These are phyloP conservation scores for Nicotiana noctiflora DNA, from an alignment of 257 asterid genomes.

Conservation along the genomic window DNA sequence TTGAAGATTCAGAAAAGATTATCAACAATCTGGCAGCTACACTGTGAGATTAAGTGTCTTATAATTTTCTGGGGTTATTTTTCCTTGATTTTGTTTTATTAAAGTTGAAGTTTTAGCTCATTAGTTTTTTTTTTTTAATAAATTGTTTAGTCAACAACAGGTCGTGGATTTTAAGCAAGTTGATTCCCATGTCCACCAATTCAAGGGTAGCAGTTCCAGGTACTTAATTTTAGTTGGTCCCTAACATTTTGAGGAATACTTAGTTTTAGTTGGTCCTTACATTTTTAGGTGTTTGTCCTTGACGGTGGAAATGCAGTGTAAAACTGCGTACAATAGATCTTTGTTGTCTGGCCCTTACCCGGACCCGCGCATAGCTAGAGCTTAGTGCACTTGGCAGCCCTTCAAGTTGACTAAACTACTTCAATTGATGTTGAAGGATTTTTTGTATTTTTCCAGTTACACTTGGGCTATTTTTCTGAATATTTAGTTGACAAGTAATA, in stretches of 20 bases:
- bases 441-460: neutral
- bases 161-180: constrained; percentile 61
- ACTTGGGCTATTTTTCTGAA: neutral
- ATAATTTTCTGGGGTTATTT: neutral
- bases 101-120: neutral
- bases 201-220: constrained; percentile 83
- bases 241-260: neutral
- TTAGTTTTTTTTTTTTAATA: neutral
- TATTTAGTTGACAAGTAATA: neutral
- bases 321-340: too few relatives aligned
- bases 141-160: constrained; percentile 39
- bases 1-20: constrained; percentile 69
- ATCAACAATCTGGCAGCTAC: constrained; percentile 46
- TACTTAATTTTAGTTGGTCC: constrained; percentile 1
- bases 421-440: neutral
- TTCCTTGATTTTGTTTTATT: neutral
- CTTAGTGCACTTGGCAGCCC: too few relatives aligned
- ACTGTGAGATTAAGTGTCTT: constrained; percentile 31
- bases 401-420: neutral
- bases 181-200: constrained; percentile 67
- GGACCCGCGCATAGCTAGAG: too few relatives aligned
- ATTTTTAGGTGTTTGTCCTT: neutral
- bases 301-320: neutral
- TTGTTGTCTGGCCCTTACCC: too few relatives aligned
- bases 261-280: neutral